These are phyloP conservation scores for Lentinus brumalis DNA, from an alignment of 768 basidiomycete species.

Conservation along the genomic window DNA sequence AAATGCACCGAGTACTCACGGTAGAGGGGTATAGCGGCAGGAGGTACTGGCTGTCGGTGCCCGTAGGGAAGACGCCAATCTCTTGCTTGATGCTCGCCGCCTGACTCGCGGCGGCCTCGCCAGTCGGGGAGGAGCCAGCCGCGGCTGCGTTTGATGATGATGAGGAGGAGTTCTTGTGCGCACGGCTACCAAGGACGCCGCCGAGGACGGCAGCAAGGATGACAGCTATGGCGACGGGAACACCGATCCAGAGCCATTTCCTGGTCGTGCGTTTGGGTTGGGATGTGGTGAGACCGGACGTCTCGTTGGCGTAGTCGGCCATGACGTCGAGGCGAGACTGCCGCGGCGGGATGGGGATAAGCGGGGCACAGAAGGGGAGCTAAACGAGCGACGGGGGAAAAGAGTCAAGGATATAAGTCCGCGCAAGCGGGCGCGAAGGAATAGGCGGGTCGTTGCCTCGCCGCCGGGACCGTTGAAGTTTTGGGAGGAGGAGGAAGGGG, in stretches of 20 bases:
- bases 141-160: constrained; percentile 5
- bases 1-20: constrained; percentile 46
- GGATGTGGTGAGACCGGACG: constrained; percentile 69
- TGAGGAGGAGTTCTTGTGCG: constrained; percentile 42
- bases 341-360: constrained; percentile 41
- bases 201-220: constrained; percentile 72
- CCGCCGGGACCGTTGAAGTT: background rate
- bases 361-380: constrained; percentile 20
- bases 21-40: constrained; percentile 87
- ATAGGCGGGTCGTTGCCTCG: background rate
- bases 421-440: background rate
- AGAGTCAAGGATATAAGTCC: background rate
- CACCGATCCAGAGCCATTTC: constrained; percentile 74
- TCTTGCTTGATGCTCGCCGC: constrained; percentile 46
- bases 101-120: constrained; percentile 17
- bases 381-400: constrained; percentile 17
- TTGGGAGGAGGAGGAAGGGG: background rate
- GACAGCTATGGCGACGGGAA: constrained; percentile 66
- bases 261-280: constrained; percentile 53
- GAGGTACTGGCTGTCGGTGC: constrained; percentile 77
- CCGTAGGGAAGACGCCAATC: constrained; percentile 71
- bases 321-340: constrained; percentile 46
- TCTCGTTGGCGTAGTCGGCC: constrained; percentile 67
- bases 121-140: constrained; percentile 3
- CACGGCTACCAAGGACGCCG: constrained; percentile 74